Percentiles rank a stretch among this genome's conserved stretches.
Evolutionary conservation across 257 asterid species (phyloP).

Genomic region (Solanum sparsipilum): DNA sequence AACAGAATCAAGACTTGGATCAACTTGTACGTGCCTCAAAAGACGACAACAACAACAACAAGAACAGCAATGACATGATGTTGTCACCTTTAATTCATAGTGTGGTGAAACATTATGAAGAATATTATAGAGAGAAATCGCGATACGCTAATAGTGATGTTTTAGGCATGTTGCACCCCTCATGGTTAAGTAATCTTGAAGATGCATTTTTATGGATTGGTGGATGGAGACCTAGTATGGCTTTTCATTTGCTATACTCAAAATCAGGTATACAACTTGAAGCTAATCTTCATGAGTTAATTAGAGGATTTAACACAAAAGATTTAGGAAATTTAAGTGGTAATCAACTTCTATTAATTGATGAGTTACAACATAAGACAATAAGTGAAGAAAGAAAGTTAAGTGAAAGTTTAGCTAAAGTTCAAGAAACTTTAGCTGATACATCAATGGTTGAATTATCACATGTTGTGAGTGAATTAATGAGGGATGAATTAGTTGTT

Average conservation of each 20-base stretch:
- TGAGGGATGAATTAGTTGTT: conserved; percentile 7
- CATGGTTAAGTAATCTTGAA: conserved; percentile 59
- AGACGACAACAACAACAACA: not conserved
- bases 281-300: conserved; percentile 26
- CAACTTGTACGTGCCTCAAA: conserved; percentile 27
- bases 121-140: conserved; percentile 38
- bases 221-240: conserved; percentile 77
- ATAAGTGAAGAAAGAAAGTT: conserved; percentile 36
- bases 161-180: conserved; percentile 33
- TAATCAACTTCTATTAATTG: conserved; percentile 24
- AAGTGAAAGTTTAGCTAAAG: conserved; percentile 40
- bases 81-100: conserved; percentile 10
- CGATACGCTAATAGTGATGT: conserved; percentile 21
- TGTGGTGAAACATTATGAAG: conserved; percentile 42
- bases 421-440: conserved; percentile 50
- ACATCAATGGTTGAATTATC: conserved; percentile 42
- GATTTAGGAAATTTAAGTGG: conserved; percentile 34
- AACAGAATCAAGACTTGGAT: conserved; percentile 35
- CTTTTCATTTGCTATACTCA: conserved; percentile 56
- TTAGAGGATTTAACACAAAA: conserved; percentile 20
- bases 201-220: conserved; percentile 68
- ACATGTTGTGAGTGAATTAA: conserved; percentile 29
- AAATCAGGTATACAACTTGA: conserved; percentile 55
- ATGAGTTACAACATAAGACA: conserved; percentile 33
- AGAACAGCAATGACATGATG: not conserved